Evolutionary conservation across 345 rosid genomes (phyloP), one percentile per base, ranked within the genome.

Genomic region (Eucalyptus tenuipes): DNA sequence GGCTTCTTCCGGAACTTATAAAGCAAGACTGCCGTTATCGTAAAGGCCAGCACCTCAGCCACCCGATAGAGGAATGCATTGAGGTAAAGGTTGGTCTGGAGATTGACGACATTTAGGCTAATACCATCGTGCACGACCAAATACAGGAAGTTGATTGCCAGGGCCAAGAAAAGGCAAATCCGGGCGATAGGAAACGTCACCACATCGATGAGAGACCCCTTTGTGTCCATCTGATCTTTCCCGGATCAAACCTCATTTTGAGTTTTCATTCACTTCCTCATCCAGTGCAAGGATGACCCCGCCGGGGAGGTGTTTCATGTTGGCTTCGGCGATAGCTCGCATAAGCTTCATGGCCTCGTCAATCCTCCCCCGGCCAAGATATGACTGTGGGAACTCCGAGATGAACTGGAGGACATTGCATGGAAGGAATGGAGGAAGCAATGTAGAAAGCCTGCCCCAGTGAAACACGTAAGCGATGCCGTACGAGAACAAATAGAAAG

Each of bases 351-450:
- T 95, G 5, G 99, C 99, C 49, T 96, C 94, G 8, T 93, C 88
- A 50, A 92, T 89, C 91, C 88, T 92, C 52, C 98, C 96, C 7
- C 95, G 96, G 27, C 96, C 96, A 20, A 96, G 95, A 89, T 95
- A 97, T 97, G 99, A 97, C 37, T 97, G 90, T 2, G 98, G 99
- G 25, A 99, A 96, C 91, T 97, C 99, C 0, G 96, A 90, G 90
- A 97, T 57, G 33, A 96, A 96, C 97, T 97, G 5, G 96, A 88
- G 17, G 94, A 13, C 90, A 97, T 10, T 96, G 88, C 79, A 97
- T 87, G 50, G 99, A 94, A 2, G 99, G 99, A 24, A 95, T 25
- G 0, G 99, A 95, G 6, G 99, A 92, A 25, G 96, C 96, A 6
- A 96, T 89, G 79, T 95, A 97, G 53, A 97, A 96, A 5, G 88